Evolutionary conservation across 176 grass and related monocot species (phyloP).

Genomic region (Phyllostachys edulis): DNA sequence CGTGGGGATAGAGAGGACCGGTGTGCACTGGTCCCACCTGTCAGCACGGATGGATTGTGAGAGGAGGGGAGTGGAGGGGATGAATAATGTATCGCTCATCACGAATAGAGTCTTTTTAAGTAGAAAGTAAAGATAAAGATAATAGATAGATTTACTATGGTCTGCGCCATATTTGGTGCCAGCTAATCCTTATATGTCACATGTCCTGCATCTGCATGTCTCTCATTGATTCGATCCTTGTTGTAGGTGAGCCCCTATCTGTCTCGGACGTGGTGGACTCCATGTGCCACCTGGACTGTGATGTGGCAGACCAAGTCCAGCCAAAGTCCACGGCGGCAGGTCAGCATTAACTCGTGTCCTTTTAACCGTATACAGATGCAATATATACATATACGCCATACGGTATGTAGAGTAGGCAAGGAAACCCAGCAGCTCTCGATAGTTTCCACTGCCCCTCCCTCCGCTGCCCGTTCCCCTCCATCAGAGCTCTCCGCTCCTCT

Average conservation of each 20-base stretch:
- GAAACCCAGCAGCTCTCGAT: neutral
- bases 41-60: no score
- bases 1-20: no score
- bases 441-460: neutral
- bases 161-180: neutral
- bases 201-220: neutral
- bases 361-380: neutral
- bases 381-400: neutral
- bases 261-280: no score
- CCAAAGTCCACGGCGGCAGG: neutral
- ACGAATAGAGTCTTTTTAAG: no score
- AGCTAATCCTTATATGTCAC: neutral
- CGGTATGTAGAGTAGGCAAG: neutral
- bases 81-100: no score
- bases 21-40: no score
- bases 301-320: neutral
- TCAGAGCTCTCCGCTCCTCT: neutral
- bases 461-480: neutral
- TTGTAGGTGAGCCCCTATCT: neutral
- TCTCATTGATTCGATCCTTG: fast-evolving
- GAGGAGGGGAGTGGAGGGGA: no score
- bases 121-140: no score
- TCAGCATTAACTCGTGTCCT: neutral
- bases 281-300: neutral
- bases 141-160: no score